A percentile compares a stretch with the other conserved stretches of the same genome.
Evolutionary conservation across 257 asterid species (phyloP).

Genomic region (Fraxinus anomala): DNA sequence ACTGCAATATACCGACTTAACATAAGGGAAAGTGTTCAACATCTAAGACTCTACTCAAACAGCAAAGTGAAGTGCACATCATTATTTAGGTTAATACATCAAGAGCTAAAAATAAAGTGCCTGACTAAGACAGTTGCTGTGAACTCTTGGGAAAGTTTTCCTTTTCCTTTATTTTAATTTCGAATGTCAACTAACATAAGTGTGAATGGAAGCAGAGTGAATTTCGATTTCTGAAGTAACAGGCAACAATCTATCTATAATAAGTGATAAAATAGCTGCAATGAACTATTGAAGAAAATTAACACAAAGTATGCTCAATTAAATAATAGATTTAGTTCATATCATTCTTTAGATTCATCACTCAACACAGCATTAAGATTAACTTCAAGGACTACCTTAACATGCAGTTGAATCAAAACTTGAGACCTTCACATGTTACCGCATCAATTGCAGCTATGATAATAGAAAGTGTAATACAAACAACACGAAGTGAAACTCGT

Average conservation of each 20-base stretch:
- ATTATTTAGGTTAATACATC: background rate
- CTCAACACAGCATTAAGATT: background rate
- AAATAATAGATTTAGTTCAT: no score
- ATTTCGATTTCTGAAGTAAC: background rate
- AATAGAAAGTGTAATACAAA: slow-evolving; percentile 1
- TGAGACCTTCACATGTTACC: slow-evolving; percentile 6
- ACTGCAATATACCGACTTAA: background rate
- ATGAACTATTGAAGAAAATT: background rate
- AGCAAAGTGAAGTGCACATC: background rate
- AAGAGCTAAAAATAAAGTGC: background rate
- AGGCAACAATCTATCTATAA: background rate
- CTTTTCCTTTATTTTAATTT: background rate
- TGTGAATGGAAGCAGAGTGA: background rate
- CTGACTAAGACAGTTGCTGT: background rate
- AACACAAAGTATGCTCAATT: background rate
- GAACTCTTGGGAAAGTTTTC: background rate
- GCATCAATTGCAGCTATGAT: background rate
- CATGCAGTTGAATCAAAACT: background rate
- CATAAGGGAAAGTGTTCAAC: background rate
- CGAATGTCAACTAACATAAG: background rate
- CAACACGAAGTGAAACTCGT: slow-evolving; percentile 18
- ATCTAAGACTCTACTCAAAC: background rate
- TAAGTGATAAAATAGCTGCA: background rate
- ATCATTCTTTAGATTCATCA: background rate
- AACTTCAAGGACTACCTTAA: slow-evolving; percentile 15